Percentiles rank a stretch among this genome's conserved stretches.
Evolutionary conservation across 208 protist species (phyloP).

Genomic region (Novymonas esmeraldas): DNA sequence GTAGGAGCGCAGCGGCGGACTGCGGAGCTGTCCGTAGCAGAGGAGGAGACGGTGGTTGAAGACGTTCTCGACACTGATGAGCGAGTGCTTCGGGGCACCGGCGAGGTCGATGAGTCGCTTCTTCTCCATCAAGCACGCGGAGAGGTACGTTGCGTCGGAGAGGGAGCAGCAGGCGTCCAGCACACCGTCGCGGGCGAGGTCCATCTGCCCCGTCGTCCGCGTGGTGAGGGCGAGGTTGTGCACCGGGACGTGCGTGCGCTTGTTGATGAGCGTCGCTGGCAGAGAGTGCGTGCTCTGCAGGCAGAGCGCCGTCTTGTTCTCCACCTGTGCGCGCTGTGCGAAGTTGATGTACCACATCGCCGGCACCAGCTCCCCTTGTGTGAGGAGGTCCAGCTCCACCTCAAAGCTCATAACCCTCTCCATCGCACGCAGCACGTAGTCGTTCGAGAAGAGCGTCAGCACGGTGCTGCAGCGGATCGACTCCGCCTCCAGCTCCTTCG

Average conservation of each 20-base stretch:
- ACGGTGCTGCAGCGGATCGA: constrained; percentile 52
- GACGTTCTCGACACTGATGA: constrained; percentile 65
- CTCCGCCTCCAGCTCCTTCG: constrained; percentile 52
- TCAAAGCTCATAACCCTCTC: constrained; percentile 69
- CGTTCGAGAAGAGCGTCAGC: constrained; percentile 74
- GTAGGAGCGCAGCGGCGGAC: constrained; percentile 74
- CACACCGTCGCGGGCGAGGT: constrained; percentile 42
- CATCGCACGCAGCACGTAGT: constrained; percentile 72
- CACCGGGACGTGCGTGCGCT: constrained; percentile 70
- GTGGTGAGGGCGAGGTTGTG: constrained; percentile 83
- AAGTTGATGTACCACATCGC: constrained; percentile 85
- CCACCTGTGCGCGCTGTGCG: constrained; percentile 59
- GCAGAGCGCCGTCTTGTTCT: constrained; percentile 68
- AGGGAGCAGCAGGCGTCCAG: constrained; percentile 68
- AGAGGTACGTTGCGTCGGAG: constrained; percentile 68
- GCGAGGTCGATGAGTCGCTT: constrained; percentile 75
- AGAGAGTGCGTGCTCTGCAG: constrained; percentile 61
- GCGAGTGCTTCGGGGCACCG: constrained; percentile 44
- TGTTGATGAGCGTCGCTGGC: constrained; percentile 80
- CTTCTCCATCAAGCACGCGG: constrained; percentile 73
- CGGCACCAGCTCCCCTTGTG: constrained; percentile 69
- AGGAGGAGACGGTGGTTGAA: constrained; percentile 86
- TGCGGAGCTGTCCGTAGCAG: constrained; percentile 71
- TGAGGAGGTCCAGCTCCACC: constrained; percentile 79
- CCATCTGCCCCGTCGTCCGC: constrained; percentile 43